Evolutionary conservation across 2,329 filamentous ascomycete species (phyloP).

Genomic region (Diatrype stigma): DNA sequence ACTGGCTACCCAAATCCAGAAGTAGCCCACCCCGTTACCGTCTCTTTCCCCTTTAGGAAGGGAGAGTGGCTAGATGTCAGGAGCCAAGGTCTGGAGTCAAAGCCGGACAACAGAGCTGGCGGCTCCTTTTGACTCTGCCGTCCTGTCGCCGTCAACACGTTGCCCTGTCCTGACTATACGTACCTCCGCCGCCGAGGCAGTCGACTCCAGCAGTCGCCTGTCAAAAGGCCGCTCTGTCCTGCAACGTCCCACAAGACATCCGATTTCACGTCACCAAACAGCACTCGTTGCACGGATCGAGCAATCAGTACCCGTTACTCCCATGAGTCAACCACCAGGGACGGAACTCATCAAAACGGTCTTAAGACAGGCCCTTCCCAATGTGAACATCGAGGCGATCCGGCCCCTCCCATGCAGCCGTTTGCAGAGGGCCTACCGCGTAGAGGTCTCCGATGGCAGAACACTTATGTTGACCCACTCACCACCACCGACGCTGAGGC

Average conservation of each 20-base stretch:
- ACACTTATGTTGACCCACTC: constrained; percentile 39
- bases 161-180: not conserved
- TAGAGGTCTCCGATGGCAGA: constrained; percentile 38
- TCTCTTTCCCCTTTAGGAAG: not conserved
- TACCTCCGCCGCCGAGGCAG: constrained; percentile 9
- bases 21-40: not conserved
- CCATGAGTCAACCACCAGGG: constrained; percentile 32
- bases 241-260: constrained; percentile 25
- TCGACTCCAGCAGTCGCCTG: constrained; percentile 13
- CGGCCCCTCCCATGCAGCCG: constrained; percentile 31
- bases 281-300: constrained; percentile 21
- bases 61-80: not conserved
- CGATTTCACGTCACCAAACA: constrained; percentile 22
- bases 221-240: constrained; percentile 22
- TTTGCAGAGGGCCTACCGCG: constrained; percentile 38
- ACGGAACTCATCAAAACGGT: constrained; percentile 31
- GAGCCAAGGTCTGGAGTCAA: not conserved
- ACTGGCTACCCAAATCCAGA: not conserved
- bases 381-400: constrained; percentile 29
- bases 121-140: not conserved
- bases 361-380: constrained; percentile 30
- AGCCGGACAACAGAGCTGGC: not conserved
- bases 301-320: constrained; percentile 15
- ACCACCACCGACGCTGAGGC: constrained; percentile 36
- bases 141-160: not conserved